Conservation (phyloP, 129 eudicot species). For the Kitagawia praeruptora region DNA sequence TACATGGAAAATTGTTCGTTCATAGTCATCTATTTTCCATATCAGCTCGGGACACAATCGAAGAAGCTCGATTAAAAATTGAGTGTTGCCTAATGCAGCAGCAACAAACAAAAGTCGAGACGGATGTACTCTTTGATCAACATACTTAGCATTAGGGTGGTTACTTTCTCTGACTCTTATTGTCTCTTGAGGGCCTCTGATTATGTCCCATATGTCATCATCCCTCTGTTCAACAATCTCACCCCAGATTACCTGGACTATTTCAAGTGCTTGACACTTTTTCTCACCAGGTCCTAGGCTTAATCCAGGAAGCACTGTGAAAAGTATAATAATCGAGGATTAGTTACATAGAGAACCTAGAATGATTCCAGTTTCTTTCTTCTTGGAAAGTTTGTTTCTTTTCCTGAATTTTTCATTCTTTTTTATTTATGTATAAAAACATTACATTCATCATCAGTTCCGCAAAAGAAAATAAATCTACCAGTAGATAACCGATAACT, state of each 20-base stretch:
- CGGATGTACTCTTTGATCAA: neutral
- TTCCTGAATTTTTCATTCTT: neutral
- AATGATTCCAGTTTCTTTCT: neutral
- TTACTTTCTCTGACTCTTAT: neutral
- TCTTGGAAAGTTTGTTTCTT: neutral
- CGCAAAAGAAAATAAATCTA: neutral
- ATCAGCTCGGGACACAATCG: constrained; percentile 21
- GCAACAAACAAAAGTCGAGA: constrained; percentile 15
- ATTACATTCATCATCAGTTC: neutral
- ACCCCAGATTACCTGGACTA: neutral
- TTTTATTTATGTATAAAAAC: too few species aligned
- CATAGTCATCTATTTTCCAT: neutral
- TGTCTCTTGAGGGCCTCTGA: constrained; percentile 6
- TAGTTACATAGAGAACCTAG: neutral
- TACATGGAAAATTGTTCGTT: constrained; percentile 8
- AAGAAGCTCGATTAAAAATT: constrained; percentile 9
- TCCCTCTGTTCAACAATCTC: constrained; percentile 1
- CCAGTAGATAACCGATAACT: neutral
- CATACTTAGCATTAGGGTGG: neutral
- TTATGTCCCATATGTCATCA: neutral
- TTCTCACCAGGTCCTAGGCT: constrained; percentile 4
- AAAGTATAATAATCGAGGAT: neutral
- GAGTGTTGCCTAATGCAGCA: constrained; percentile 12
- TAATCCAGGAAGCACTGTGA: neutral
- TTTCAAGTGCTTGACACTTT: constrained; percentile 7